Percentiles rank a stretch among this genome's conserved stretches.
Evolutionary conservation across 768 basidiomycete genomes (phyloP).

Genomic region (Agaricus subrufescens): DNA sequence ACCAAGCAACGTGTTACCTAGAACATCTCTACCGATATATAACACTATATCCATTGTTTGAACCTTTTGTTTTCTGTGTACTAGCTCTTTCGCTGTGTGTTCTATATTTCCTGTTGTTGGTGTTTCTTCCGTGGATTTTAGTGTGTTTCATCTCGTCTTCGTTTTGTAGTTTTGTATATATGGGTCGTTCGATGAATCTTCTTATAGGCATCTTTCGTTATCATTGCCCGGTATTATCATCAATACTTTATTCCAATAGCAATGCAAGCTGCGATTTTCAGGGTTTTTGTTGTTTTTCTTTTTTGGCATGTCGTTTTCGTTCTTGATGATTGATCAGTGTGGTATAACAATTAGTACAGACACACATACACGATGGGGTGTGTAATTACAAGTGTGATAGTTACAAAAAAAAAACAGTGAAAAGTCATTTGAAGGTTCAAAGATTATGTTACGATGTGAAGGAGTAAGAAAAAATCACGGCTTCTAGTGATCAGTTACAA

Average conservation of each 20-base stretch:
- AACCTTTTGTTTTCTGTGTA: conserved; percentile 10
- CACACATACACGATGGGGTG: too few relatives aligned
- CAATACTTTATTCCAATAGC: background rate
- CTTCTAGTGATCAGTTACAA: conserved; percentile 13
- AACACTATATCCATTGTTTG: conserved; percentile 12
- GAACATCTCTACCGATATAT: conserved; percentile 13
- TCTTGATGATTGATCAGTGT: too few relatives aligned
- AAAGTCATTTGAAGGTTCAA: background rate
- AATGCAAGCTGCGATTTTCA: too few relatives aligned
- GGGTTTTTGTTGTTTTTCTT: background rate
- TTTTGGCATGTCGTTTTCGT: too few relatives aligned
- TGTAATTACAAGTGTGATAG: background rate
- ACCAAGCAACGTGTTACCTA: conserved; percentile 10
- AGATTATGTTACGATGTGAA: background rate
- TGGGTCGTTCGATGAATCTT: background rate
- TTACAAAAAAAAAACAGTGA: background rate
- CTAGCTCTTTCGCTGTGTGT: background rate
- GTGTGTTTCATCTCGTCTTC: conserved; percentile 27
- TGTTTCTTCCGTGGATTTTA: background rate
- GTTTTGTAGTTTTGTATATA: conserved; percentile 12
- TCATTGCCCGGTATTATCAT: background rate
- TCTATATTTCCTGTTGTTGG: background rate
- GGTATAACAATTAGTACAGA: too few relatives aligned
- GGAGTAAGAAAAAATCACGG: background rate
- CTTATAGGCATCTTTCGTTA: background rate